Conservation (phyloP, 768 basidiomycete species). For the Tylopilus sp. region DNA sequence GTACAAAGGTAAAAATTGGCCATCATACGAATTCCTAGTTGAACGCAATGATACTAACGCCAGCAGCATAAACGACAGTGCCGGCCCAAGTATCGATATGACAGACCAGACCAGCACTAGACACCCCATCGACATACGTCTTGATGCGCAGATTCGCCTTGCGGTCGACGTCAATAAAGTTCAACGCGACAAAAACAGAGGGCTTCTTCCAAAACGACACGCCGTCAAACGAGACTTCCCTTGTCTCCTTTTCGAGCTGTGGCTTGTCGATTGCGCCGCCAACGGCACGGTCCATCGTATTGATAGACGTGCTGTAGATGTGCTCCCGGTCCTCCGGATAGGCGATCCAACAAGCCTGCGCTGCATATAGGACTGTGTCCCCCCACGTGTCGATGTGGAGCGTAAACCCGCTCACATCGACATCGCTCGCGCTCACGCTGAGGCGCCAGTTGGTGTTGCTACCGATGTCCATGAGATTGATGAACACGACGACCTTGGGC, state of each 20-base stretch:
- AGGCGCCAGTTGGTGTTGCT: neutral
- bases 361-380: slow-evolving; percentile 2
- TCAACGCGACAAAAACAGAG: slow-evolving; percentile 21
- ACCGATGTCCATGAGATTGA: neutral
- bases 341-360: slow-evolving; percentile 16
- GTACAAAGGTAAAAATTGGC: too few relatives aligned
- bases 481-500: neutral
- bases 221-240: slow-evolving; percentile 1
- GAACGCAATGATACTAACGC: slow-evolving; percentile 4
- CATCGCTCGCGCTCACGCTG: neutral
- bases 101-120: slow-evolving; percentile 2
- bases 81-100: slow-evolving; percentile 11
- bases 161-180: slow-evolving; percentile 11
- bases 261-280: too few relatives aligned
- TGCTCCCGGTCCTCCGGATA: slow-evolving; percentile 19
- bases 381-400: slow-evolving; percentile 11
- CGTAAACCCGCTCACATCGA: slow-evolving; percentile 15
- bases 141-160: slow-evolving; percentile 9
- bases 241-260: slow-evolving; percentile 1
- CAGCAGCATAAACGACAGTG: neutral
- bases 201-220: slow-evolving; percentile 7
- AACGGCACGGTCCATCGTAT: slow-evolving; percentile 3
- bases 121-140: slow-evolving; percentile 9
- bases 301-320: slow-evolving; percentile 15
- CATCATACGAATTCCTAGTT: too few relatives aligned